Evolutionary conservation across 495 filamentous ascomycete species (phyloP), one percentile per base, ranked within the genome.

Genomic region (Aspergillus campestris): DNA sequence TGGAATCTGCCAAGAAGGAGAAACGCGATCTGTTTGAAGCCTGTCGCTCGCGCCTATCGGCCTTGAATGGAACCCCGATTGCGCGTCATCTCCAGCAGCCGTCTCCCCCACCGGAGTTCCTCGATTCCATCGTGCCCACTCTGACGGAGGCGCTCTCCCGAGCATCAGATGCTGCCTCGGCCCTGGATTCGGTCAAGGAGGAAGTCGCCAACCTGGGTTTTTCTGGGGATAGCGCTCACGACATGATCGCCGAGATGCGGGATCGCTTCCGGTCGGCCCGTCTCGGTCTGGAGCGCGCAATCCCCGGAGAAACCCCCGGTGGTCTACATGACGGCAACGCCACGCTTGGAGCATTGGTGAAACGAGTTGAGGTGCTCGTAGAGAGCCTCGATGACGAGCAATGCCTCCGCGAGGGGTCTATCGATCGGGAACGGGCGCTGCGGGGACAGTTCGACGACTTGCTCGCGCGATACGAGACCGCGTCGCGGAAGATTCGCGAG

Each of bases 281-380:
- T 4, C 66, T 87, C 1, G 74, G 82, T 24, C 69, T 87, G 6
- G 84, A 87, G 49, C 77, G 79, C 51, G 62, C 82, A 2, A 69
- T 80, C 0, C 84, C 84, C 0, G 83, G 82, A 4, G 84, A 87
- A 53, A 62, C 69, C 55, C 12, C 78, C 49, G 31, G 70, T 66
- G 41, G 72, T 44, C 38, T 72, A 11, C 42, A 56, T n/a, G 48
- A 68, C 34, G 69, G 64, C 2, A 59, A 55, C 38, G 65, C 45
- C 49, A 78, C 58, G 48, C 70, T 53, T 33, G 47, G 51, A 42
- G 69, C 57, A 24, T 58, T 69, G 37, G 56, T 65, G 0, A 56
- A 55, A 15, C 57, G 66, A 9, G 61, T 73, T 3, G 57, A 62
- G 28, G 44, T 66, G 15, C 53, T 76, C 3, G 65, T 69, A 8